Evolutionary conservation across 805 yeast species (phyloP).

Genomic region (Allodekkera sacchari): DNA sequence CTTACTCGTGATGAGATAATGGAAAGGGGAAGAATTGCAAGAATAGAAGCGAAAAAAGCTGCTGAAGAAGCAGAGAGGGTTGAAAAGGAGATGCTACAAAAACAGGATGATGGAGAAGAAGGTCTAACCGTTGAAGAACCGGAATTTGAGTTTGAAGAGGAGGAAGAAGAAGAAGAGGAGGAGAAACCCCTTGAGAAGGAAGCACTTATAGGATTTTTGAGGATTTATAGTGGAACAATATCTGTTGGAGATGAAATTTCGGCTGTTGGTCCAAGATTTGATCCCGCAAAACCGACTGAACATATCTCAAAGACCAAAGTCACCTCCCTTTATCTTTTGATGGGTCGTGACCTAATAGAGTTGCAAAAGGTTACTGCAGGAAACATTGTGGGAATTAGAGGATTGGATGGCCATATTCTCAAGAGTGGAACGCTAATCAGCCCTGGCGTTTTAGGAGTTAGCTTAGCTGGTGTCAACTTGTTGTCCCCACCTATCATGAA

Average conservation of each 20-base stretch:
- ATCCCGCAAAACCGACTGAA: slow-evolving; percentile 34
- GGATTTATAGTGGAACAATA: slow-evolving; percentile 82
- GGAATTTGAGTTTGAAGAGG: slow-evolving; percentile 33
- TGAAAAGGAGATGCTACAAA: slow-evolving; percentile 18
- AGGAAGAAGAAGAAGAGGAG: slow-evolving; percentile 35
- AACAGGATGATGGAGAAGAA: slow-evolving; percentile 5
- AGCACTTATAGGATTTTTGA: slow-evolving; percentile 76
- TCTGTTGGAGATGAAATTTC: slow-evolving; percentile 65
- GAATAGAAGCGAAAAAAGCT: slow-evolving; percentile 62
- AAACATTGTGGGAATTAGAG: slow-evolving; percentile 88
- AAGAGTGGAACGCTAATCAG: slow-evolving; percentile 80
- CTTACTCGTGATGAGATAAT: slow-evolving; percentile 47
- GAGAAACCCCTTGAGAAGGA: slow-evolving; percentile 41
- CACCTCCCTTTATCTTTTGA: slow-evolving; percentile 65
- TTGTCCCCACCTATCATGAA: slow-evolving; percentile 87
- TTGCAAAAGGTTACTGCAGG: slow-evolving; percentile 87
- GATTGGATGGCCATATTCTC: slow-evolving; percentile 53
- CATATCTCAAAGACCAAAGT: slow-evolving; percentile 42
- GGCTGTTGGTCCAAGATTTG: slow-evolving; percentile 81
- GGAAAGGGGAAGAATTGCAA: slow-evolving; percentile 55
- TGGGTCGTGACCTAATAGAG: slow-evolving; percentile 87
- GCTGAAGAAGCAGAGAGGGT: slow-evolving; percentile 35
- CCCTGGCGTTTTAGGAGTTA: slow-evolving; percentile 52
- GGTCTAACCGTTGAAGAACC: slow-evolving; percentile 1
- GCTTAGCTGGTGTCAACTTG: slow-evolving; percentile 65